Evolutionary conservation across 352 stramenopile genomes (phyloP), one percentile per base, ranked within the genome.

Genomic region (Phytophthora ramorum): DNA sequence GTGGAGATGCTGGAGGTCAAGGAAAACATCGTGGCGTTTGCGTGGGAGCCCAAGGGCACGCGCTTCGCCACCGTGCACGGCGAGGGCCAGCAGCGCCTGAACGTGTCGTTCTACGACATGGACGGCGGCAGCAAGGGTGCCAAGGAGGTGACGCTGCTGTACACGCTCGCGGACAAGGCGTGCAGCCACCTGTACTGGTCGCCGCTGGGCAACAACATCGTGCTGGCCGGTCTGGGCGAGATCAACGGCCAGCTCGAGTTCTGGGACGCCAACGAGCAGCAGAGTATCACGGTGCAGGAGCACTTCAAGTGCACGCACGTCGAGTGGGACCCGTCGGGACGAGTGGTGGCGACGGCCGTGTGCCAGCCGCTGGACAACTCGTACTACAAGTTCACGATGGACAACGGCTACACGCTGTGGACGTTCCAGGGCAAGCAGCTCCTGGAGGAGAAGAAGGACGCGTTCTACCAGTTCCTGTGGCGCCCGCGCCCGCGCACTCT

Each of bases 1-100:
- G 96, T 99, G 3, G 97, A 99, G 78, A 99, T 99, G 92, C 79
- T 99, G 13, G 96, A 99, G 77, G 91, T 99, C 58, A 98, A 99
- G 75, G 89, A 99, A 62, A 95, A 85, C 43, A 92, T 99, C 41
- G 93, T 99, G 63, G 92, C 92, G 13, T 98, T 99, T 61, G 83
- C 89, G 5, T 99, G 96, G 91, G 98, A 99, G 78, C 97, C 97
- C 28, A 92, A 92, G 50, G 97, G 98, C 51, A 93, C 93, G 49
- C 82, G 97, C 41, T 99, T 99, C 83, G 97, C 95, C 24, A 93
- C 98, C 26, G 91, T 99, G 44, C 95, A 99, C 71, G 97, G 97
- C 28, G 97, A 99, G 70, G 69, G 91, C 52, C 85, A 86, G 56
- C 95, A 97, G 82, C 95, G 81, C 30, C 58, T 97, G 35, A 93